Evolutionary conservation across 2,329 filamentous ascomycete genomes (phyloP).

Genomic region (Phaeosphaeria sp.): DNA sequence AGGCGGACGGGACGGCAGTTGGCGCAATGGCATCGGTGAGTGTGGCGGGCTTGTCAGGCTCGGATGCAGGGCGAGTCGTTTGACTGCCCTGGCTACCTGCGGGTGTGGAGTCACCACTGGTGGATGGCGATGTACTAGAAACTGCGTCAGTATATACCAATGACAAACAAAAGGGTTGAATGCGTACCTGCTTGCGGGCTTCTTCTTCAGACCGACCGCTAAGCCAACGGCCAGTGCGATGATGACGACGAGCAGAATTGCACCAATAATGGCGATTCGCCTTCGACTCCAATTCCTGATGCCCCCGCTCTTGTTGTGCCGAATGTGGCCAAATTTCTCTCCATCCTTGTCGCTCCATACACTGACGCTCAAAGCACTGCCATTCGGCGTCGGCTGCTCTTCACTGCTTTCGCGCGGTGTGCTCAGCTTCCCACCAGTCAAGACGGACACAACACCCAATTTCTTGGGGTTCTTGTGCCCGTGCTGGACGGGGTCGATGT

Average conservation of each 20-base stretch:
- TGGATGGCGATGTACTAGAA: conserved; percentile 8
- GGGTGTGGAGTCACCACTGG: conserved; percentile 7
- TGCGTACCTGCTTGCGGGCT: conserved; percentile 31
- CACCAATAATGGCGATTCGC: conserved; percentile 44
- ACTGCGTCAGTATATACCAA: conserved; percentile 4
- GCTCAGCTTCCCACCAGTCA: conserved; percentile 32
- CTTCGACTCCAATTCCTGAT: conserved; percentile 48
- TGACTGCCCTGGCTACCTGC: conserved; percentile 8
- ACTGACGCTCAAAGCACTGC: conserved; percentile 42
- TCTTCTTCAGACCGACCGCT: conserved; percentile 52
- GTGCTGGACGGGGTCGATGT: conserved; percentile 29
- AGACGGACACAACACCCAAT: conserved; percentile 23
- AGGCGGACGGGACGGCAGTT: conserved; percentile 45
- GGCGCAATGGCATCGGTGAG: conserved; percentile 23
- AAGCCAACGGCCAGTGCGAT: conserved; percentile 48
- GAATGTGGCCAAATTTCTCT: conserved; percentile 39
- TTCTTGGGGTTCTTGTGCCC: conserved; percentile 20
- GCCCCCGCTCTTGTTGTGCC: conserved; percentile 27
- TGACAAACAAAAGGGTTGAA: not conserved
- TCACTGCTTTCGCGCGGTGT: conserved; percentile 41
- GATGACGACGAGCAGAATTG: conserved; percentile 41
- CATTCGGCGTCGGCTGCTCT: conserved; percentile 24
- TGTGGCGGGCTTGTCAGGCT: conserved; percentile 15
- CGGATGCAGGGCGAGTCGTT: conserved; percentile 6
- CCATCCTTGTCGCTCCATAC: conserved; percentile 45